Base-by-base conservation (phyloP, 2,329 filamentous ascomycete genomes). In the Pseudogymnoascus sp. region DNA sequence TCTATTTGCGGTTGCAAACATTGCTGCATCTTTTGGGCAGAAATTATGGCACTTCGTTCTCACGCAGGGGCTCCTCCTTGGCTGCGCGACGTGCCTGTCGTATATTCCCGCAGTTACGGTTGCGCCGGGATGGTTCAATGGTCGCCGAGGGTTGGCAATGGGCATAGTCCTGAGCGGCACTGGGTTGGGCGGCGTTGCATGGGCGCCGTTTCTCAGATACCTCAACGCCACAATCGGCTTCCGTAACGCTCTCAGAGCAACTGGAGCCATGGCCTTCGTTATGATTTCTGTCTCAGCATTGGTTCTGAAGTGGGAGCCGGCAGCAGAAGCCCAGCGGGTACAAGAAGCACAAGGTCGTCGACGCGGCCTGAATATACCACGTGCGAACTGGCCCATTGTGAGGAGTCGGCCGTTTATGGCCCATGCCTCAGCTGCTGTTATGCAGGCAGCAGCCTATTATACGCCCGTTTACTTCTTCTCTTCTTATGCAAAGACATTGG, bases 21-120 rank as follows among this genome's bases (percentile, higher is more conserved):
- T 74, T 16, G 63, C 72, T 6, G 72, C 73, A 3, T 70, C 68
- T 25, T 74, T 74, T 57, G 69, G 74, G 16, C 65, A 68, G 47
- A 61, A 61, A 32, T 57, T 67, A 12, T 68, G 67, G 67, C 67
- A 68, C 16, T 68, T 67, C 37, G 35, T 62, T 47, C 58, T 67
- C 4, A 63, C 66, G 0, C 75, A 77, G 62, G 74, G 75, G 3
- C 41, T 76, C 0, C 63, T 77, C 2, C 65, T 73, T 0, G 75
- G 75, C 1, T 65, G 74, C n/a, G 74, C 70, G 0, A 72, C 72
- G 1, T 75, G 73, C 30, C 65, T 77, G 58, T 65, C 71, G 0
- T 77, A 74, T 62, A 71, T 76, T 5, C 72, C 74, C 0, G 70
- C 74, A 1, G 70, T 76, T 61, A 73, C 72, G 0, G 68, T 76